A percentile compares a stretch with the other conserved stretches of the same genome.
phyloP scores from a whole-genome alignment of 2,329 filamentous ascomycete species.

The Rutstroemia sp. region DNA sequence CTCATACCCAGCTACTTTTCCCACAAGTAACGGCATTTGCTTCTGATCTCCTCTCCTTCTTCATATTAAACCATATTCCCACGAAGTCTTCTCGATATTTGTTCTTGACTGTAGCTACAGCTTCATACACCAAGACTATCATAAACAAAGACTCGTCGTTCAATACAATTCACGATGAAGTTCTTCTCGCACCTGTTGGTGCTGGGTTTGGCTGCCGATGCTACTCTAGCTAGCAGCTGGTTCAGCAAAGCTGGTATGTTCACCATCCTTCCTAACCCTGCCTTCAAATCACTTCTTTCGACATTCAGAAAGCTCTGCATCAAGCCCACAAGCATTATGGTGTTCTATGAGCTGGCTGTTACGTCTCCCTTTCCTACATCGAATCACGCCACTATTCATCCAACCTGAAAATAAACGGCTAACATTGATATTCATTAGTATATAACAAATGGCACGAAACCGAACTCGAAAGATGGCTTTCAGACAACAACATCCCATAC shows the following conservation, averaged over 20 bases:
- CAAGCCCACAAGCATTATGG: not conserved
- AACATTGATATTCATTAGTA: slow-evolving; percentile 40
- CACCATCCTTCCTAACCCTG: not conserved
- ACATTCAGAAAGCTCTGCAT: slow-evolving; percentile 9
- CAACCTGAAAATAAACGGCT: too few relatives aligned
- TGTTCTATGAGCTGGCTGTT: not conserved
- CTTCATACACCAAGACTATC: not conserved
- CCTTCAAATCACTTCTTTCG: not conserved
- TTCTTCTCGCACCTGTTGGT: slow-evolving; percentile 64
- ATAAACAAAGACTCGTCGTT: not conserved
- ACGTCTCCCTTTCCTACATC: not conserved
- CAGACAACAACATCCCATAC: slow-evolving; percentile 84
- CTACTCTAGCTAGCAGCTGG: slow-evolving; percentile 70
- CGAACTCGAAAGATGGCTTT: slow-evolving; percentile 94
- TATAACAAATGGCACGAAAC: slow-evolving; percentile 99
- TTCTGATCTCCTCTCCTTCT: not conserved
- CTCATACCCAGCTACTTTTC: not conserved
- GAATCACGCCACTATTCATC: not conserved
- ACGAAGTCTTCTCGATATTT: not conserved
- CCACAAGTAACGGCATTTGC: not conserved
- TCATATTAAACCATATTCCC: not conserved
- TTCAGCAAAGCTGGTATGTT: slow-evolving; percentile 75
- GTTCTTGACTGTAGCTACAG: too few relatives aligned
- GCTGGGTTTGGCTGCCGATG: slow-evolving; percentile 64
- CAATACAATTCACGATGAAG: slow-evolving; percentile 55